These are phyloP conservation scores for Amanita pallidorosea DNA, from an alignment of 768 basidiomycete species.

Conservation along the genomic window DNA sequence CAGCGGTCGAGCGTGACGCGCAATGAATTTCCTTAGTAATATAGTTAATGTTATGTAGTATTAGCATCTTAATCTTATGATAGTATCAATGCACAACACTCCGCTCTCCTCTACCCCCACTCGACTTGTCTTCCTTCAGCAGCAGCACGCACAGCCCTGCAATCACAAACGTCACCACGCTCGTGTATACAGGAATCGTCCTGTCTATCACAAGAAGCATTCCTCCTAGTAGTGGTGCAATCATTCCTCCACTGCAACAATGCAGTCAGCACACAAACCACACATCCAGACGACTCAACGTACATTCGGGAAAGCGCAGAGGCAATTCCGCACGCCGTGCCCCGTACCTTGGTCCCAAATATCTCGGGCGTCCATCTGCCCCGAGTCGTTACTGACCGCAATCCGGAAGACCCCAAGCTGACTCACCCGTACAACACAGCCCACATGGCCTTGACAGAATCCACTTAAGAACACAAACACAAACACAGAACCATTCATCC, in stretches of 20 bases:
- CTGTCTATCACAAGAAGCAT: conserved; percentile 53
- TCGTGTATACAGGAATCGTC: conserved; percentile 68
- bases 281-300: conserved; percentile 14
- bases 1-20: too few relatives aligned
- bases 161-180: conserved; percentile 52
- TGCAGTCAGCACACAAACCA: conserved; percentile 3
- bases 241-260: conserved; percentile 68
- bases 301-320: conserved; percentile 80
- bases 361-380: conserved; percentile 71
- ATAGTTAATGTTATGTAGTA: too few relatives aligned
- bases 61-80: too few relatives aligned
- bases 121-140: conserved; percentile 33
- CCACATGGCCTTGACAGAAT: conserved; percentile 56
- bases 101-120: conserved; percentile 13
- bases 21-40: too few relatives aligned
- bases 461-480: background rate
- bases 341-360: conserved; percentile 76
- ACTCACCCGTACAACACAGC: conserved; percentile 66
- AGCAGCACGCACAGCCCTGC: conserved; percentile 55
- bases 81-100: conserved; percentile 16
- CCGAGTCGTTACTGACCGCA: background rate
- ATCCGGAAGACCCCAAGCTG: background rate
- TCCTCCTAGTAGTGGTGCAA: conserved; percentile 75
- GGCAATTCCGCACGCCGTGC: conserved; percentile 82
- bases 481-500: background rate